A percentile compares a stretch with the other conserved stretches of the same genome.
Evolutionary conservation across 805 yeast genomes (phyloP).

Genomic region (Helenozyma rhizophorensis): DNA sequence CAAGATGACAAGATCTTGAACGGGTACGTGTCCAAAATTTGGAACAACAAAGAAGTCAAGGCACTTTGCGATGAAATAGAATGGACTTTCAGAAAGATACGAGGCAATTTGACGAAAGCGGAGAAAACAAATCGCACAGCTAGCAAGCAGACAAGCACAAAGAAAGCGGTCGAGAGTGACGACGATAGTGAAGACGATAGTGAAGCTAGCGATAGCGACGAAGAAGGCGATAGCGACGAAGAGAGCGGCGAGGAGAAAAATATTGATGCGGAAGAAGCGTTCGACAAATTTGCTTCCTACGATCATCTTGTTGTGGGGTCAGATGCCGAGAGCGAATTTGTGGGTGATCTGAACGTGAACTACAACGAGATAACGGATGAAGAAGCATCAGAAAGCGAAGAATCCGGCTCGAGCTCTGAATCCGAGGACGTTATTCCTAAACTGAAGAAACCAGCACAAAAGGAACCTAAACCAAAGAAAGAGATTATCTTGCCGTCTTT

Average conservation of each 20-base stretch:
- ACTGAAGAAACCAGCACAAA: constrained; percentile 15
- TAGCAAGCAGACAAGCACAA: constrained; percentile 12
- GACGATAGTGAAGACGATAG: constrained; percentile 12
- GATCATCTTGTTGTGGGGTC: constrained; percentile 41
- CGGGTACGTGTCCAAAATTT: constrained; percentile 43
- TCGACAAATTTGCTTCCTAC: constrained; percentile 30
- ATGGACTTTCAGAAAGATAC: constrained; percentile 43
- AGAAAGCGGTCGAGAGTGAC: constrained; percentile 17
- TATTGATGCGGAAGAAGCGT: constrained; percentile 23
- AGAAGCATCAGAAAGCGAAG: constrained; percentile 41
- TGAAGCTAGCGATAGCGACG: constrained; percentile 13
- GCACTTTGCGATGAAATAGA: constrained; percentile 33
- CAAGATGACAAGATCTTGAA: constrained; percentile 39
- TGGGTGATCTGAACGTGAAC: constrained; percentile 34
- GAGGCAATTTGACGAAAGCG: constrained; percentile 41
- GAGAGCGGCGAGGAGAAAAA: constrained; percentile 20
- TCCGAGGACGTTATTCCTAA: constrained; percentile 20
- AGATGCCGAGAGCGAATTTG: constrained; percentile 35
- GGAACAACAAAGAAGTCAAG: constrained; percentile 42
- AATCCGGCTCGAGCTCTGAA: constrained; percentile 32
- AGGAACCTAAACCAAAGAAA: constrained; percentile 21
- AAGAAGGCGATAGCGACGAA: constrained; percentile 9
- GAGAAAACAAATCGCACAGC: constrained; percentile 29
- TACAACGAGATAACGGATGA: constrained; percentile 66
- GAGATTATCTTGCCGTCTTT: constrained; percentile 57